A percentile compares a stretch with the other conserved stretches of the same genome.
Conservation (phyloP, 2,329 filamentous ascomycete species). For the Coleophoma eucalyptorum region DNA sequence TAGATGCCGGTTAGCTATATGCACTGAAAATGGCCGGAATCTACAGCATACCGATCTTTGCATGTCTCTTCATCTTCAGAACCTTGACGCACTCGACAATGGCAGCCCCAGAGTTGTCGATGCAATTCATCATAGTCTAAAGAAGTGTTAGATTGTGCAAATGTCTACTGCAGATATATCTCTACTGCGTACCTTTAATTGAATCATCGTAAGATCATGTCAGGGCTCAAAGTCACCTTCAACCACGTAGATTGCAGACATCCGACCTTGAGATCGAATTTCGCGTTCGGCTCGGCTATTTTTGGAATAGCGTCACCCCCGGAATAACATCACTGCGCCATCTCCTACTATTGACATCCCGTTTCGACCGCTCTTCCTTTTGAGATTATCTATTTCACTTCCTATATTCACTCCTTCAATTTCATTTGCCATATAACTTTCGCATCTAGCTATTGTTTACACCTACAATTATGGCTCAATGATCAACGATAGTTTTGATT, state of each 20-base stretch:
- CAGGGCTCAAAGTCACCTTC: conserved; percentile 7
- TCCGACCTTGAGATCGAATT: conserved; percentile 4
- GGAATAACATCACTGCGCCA: too few relatives aligned
- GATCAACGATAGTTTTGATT: too few relatives aligned
- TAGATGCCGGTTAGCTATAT: conserved; percentile 31
- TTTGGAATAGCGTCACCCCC: too few relatives aligned
- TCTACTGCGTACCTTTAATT: conserved; percentile 66
- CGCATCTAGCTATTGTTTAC: too few relatives aligned
- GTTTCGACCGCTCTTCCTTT: too few relatives aligned
- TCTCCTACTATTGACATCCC: too few relatives aligned
- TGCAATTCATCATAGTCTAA: conserved; percentile 84
- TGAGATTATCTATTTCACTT: too few relatives aligned
- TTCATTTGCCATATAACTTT: too few relatives aligned
- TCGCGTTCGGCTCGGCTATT: background rate
- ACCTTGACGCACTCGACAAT: conserved; percentile 95
- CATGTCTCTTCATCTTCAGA: conserved; percentile 83
- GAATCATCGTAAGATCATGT: conserved; percentile 69
- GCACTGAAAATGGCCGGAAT: conserved; percentile 1
- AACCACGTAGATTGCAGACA: background rate
- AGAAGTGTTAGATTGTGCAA: background rate
- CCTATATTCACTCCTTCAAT: too few relatives aligned
- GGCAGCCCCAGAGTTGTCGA: conserved; percentile 96
- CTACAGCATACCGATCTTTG: conserved; percentile 71
- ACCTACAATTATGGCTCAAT: too few relatives aligned
- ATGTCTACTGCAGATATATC: background rate